Conservation (phyloP, 148 eudicot species). For the Fagopyrum tataricum region DNA sequence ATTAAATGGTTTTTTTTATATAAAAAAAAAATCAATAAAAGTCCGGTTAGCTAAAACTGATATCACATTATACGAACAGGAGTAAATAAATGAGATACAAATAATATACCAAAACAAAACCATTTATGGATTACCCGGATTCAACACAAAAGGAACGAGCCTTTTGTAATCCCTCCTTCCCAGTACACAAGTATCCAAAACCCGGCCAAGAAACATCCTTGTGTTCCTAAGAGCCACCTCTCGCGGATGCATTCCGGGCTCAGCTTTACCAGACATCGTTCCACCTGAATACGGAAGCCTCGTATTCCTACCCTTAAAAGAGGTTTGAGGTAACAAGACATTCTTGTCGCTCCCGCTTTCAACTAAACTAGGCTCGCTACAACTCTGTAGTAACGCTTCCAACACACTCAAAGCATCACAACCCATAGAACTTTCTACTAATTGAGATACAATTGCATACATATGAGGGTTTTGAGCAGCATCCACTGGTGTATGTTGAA, state of each 20-base stretch:
- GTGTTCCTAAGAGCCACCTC: constrained; percentile 85
- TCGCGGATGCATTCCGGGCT: constrained; percentile 54
- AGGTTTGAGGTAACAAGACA: constrained; percentile 60
- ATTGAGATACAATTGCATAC: constrained; percentile 91
- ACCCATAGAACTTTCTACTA: constrained; percentile 90
- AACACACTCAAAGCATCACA: constrained; percentile 93
- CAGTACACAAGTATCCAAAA: constrained; percentile 78
- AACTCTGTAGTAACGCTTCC: constrained; percentile 94
- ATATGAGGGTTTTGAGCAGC: constrained; percentile 95
- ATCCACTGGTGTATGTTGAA: constrained; percentile 90
- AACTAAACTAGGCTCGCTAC: constrained; percentile 48
- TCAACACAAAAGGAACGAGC: constrained; percentile 81
- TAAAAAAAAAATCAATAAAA: too few relatives aligned
- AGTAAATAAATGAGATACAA: too few relatives aligned
- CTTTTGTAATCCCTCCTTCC: constrained; percentile 88
- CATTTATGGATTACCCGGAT: constrained; percentile 35
- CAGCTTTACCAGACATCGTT: constrained; percentile 27
- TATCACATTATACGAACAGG: too few relatives aligned
- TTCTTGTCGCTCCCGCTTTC: constrained; percentile 66
- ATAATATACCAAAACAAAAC: too few relatives aligned
- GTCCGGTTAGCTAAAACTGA: too few relatives aligned
- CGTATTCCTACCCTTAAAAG: constrained; percentile 68
- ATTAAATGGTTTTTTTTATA: too few relatives aligned
- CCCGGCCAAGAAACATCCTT: constrained; percentile 71
- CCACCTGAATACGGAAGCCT: constrained; percentile 16